These are phyloP conservation scores for Penicillium sp. DNA, from an alignment of 2,329 filamentous ascomycete genomes.

Conservation along the genomic window DNA sequence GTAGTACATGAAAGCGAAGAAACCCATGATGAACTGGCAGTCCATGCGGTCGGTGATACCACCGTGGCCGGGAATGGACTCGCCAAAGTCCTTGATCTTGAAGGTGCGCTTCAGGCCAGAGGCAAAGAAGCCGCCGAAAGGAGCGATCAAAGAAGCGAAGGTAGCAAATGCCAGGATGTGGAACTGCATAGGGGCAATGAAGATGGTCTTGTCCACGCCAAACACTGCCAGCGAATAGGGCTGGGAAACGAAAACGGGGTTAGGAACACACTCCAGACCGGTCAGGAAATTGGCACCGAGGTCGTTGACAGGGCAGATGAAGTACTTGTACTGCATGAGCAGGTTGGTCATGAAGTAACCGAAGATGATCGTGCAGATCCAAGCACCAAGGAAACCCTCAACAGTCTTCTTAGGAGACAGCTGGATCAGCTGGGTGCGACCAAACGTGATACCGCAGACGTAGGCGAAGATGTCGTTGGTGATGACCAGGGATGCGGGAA, in stretches of 20 bases:
- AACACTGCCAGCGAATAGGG: conserved; percentile 75
- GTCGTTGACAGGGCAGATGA: conserved; percentile 97
- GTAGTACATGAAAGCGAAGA: conserved; percentile 98
- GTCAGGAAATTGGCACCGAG: conserved; percentile 92
- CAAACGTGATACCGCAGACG: conserved; percentile 95
- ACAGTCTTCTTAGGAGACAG: conserved; percentile 99
- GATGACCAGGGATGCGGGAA: conserved; percentile 92
- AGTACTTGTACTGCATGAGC: conserved; percentile 91
- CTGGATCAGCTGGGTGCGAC: conserved; percentile 95
- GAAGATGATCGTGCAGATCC: conserved; percentile 91
- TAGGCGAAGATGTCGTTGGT: conserved; percentile 99
- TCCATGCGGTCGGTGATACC: conserved; percentile 99
- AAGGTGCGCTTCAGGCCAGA: conserved; percentile 97
- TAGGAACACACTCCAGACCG: conserved; percentile 85
- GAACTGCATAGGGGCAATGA: conserved; percentile 86
- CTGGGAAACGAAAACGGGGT: conserved; percentile 85
- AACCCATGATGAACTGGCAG: conserved; percentile 99
- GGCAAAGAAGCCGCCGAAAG: conserved; percentile 97
- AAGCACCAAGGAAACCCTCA: conserved; percentile 93
- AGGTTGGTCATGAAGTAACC: conserved; percentile 81
- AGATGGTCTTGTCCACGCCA: conserved; percentile 73
- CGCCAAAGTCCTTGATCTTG: conserved; percentile 99
- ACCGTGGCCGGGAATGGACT: conserved; percentile 95
- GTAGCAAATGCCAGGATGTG: conserved; percentile 89
- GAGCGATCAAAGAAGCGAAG: conserved; percentile 94